Evolutionary conservation across 768 basidiomycete genomes (phyloP), one percentile per base, ranked within the genome.

Genomic region (Boletales sp.): DNA sequence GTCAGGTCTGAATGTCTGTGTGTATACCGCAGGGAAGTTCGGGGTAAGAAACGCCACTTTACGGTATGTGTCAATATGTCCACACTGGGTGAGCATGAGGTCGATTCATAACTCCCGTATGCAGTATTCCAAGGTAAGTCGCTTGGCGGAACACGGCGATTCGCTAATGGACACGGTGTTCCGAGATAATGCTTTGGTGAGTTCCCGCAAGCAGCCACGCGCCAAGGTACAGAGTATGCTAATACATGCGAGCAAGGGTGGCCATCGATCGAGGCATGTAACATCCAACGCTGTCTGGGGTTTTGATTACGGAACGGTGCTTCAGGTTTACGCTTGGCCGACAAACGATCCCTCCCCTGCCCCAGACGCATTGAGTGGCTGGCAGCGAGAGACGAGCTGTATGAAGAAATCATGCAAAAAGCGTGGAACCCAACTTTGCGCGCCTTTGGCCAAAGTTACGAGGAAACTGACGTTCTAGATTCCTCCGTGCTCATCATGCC

Each of bases 401-500:
- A 97, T 67, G 95, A 98, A 66, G 87, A 96, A 55, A 88, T 98
- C 57, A 92, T 94, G 87, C 66, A 78, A 25, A 88, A 86, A 62
- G 89, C 90, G 0, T 96, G 88, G 87, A 89, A 94, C 68, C 66
- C 77, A 28, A 76, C 82, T 38, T 68, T 79, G 51, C 70, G 79
- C 58, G 80, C 76, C 66, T 94, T 93, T 60, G 86, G 83, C 18
- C 94, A 99, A 71, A 86, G 86, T 61, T 99, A 94, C 67, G 95
- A 97, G 59, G 88, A 91, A 54, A 82, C 75, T 0, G 75, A 86
- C 39, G 76, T 88, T 10, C 66, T 98, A 18, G 95, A 97, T 64
- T 87, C 90, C 13, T 84, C 93, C 13, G 83, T 96, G 44, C 74
- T 94, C 40, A 92, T 94, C 59, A 93, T 92, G 88, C 93, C 94